Conservation (phyloP, 768 basidiomycete genomes). For the Candolleomyces aberdarensis region DNA sequence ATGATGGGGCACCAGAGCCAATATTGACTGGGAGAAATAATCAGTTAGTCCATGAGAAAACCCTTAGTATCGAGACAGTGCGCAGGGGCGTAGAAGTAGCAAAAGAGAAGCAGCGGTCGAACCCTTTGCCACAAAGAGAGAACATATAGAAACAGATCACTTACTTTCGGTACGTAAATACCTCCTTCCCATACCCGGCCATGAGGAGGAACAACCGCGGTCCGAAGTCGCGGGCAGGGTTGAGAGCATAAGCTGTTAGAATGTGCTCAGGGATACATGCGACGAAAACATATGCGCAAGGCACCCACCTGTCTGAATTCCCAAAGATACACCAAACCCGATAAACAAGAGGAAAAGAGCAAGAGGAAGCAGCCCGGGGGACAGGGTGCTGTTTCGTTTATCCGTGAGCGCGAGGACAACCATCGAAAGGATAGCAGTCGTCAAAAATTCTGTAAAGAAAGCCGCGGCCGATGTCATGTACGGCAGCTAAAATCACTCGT, state of each 20-base stretch:
- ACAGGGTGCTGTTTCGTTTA: conserved; percentile 43
- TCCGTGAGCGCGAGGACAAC: conserved; percentile 54
- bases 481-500: conserved; percentile 21
- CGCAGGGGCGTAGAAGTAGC: conserved; percentile 6
- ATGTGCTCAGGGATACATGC: not conserved
- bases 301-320: conserved; percentile 53
- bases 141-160: conserved; percentile 5
- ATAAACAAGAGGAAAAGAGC: conserved; percentile 54
- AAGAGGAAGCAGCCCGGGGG: conserved; percentile 48
- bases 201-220: conserved; percentile 67
- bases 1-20: conserved; percentile 72
- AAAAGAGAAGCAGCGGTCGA: conserved; percentile 3
- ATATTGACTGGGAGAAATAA: conserved; percentile 46
- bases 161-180: conserved; percentile 43
- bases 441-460: conserved; percentile 53
- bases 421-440: conserved; percentile 51
- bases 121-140: not conserved
- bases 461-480: conserved; percentile 39
- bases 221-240: conserved; percentile 72
- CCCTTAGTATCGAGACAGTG: too few species aligned
- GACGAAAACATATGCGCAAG: not conserved
- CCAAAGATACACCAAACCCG: conserved; percentile 56
- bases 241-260: conserved; percentile 51
- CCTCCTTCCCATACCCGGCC: conserved; percentile 63
- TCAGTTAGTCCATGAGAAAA: not conserved